Base-by-base conservation (phyloP, 2,329 filamentous ascomycete genomes). In the Trichoderma harzianum region DNA sequence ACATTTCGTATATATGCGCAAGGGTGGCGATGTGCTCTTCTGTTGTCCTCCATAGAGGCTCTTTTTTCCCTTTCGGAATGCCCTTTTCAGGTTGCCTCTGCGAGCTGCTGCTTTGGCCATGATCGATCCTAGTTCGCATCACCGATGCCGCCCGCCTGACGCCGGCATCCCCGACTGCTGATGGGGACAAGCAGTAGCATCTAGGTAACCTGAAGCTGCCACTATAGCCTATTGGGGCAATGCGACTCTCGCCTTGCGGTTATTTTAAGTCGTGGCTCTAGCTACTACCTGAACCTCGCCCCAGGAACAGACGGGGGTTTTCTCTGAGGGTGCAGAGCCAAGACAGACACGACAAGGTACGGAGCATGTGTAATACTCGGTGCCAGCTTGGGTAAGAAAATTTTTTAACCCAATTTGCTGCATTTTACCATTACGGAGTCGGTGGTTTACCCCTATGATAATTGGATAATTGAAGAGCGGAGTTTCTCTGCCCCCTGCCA, bases 131-230 rank as follows among this genome's bases (percentile, higher is more conserved):
- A 34, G 30, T 26, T 55, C 39, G 63, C 47, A 66, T 36, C 51
- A 53, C 39, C 16, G 51, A 39, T 39, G 51, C 32, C 47, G 51
- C 61, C 61, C 34, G 32, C 21, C 39, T 16, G 36, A 30, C 26
- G 65, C 65, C 65, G 55, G 65, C 65, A 69, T 61, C 26, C 53
- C 65, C 65, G 55, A 69, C 65, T 69, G 64, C 51, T 58, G 34
- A 67, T 67, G 51, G 21, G n/a, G 47, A 53, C 63, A 30, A 66
- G 26, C 64, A 58, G 55, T 61, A n/a, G 30, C 65, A 69, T 60
- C 39, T 34, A 60, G 26, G 65, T 26, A n/a, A 60, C 65, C 65
- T 69, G 36, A 60, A 60, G 65, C 55, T 47, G 55, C 65, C 55
- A 21, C 65, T 60, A 61, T 60, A 43, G 51, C 53, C 51, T 39